Conservation (phyloP, 2,329 filamentous ascomycete species). For the Pseudogymnoascus verrucosus region DNA sequence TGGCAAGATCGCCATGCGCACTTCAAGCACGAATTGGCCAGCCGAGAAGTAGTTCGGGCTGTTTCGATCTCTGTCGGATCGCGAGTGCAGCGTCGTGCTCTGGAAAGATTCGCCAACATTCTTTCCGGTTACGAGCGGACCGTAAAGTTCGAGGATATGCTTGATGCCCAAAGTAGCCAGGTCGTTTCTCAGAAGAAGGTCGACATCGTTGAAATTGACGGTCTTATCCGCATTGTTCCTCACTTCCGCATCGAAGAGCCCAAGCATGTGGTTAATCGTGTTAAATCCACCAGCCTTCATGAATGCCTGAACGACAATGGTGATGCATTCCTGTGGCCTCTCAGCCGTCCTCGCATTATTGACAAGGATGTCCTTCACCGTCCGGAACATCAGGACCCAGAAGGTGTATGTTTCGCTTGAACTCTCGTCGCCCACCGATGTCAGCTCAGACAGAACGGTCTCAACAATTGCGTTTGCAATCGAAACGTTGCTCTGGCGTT, state of each 20-base stretch:
- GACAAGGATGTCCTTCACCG: slow-evolving; percentile 69
- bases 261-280: slow-evolving; percentile 63
- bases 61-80: slow-evolving; percentile 46
- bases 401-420: slow-evolving; percentile 65
- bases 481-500: slow-evolving; percentile 43
- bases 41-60: slow-evolving; percentile 55
- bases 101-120: slow-evolving; percentile 69
- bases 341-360: slow-evolving; percentile 44
- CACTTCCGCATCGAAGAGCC: slow-evolving; percentile 55
- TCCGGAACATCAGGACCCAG: slow-evolving; percentile 72
- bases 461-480: slow-evolving; percentile 61
- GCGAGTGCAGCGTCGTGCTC: slow-evolving; percentile 42
- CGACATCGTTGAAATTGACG: slow-evolving; percentile 33
- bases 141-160: slow-evolving; percentile 77
- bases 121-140: slow-evolving; percentile 67
- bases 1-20: slow-evolving; percentile 73
- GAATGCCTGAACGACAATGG: slow-evolving; percentile 78
- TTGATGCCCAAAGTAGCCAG: slow-evolving; percentile 57
- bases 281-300: slow-evolving; percentile 72
- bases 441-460: slow-evolving; percentile 60
- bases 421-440: slow-evolving; percentile 33
- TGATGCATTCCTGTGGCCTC: slow-evolving; percentile 46
- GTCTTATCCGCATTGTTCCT: slow-evolving; percentile 39
- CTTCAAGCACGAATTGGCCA: slow-evolving; percentile 75
- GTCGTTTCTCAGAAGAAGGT: slow-evolving; percentile 32